Base-by-base conservation (phyloP, 108 stramenopile genomes). In the Cyclostephanos invisitatus region DNA sequence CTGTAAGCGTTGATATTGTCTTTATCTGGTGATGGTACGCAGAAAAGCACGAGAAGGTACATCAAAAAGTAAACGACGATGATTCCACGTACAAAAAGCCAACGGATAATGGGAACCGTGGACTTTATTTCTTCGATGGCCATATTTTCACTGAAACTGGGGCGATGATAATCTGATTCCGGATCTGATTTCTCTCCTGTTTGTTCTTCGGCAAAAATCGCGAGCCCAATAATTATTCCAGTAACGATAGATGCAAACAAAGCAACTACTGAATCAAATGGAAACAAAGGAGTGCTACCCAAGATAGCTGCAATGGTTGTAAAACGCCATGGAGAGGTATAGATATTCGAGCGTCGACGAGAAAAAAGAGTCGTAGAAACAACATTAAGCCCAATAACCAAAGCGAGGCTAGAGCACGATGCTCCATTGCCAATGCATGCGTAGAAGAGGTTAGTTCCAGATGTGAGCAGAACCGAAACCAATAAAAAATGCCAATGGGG, bases 331-430 rank as follows among this genome's bases (percentile, higher is more conserved):
- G 64, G 54, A 20, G 64, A 51, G 18, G 53, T 5, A 44, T 55
- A 73, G 7, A 6, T 10, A 32, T 53, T 32, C 6, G 54, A 22
- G 24, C 70, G 28, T 70, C 62, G 69, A 28, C 40, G 65, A 46
- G 3, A 11, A 14, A 0, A 46, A 60, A 66, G 42, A 37, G 46
- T 63, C 17, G 58, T 72, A 36, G 72, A 77, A 64, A 83, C 66
- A n/a, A 72, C 44, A 67, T 83, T 83, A 5, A 83, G 50, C 6
- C 81, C 81, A 32, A 82, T 14, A 17, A 59, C 76, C 49, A 74
- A 37, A 7, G 68, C 66, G 17, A 83, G 59, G 47, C 72, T 68
- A 2, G 82, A 59, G 38, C 82, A 74, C 5, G 72, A 78, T 9
- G 82, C 77, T 15, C 82, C 82, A 46, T 70, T 59, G 2, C 66